Conservation (phyloP, 2,329 filamentous ascomycete species). For the Calonectria hongkongensis region DNA sequence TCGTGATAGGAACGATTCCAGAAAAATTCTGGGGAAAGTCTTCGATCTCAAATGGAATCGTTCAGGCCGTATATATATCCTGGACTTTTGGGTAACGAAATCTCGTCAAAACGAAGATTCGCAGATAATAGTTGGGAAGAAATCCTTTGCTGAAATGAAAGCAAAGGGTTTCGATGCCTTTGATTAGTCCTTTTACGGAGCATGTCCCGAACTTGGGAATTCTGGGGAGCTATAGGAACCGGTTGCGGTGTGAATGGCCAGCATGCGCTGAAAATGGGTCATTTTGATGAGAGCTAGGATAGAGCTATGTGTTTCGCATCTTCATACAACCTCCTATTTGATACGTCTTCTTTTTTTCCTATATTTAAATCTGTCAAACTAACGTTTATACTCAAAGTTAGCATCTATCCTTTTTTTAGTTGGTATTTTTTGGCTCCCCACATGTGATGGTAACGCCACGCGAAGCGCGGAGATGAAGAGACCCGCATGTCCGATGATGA, state of each 20-base stretch:
- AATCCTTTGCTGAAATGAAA: not conserved
- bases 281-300: not conserved
- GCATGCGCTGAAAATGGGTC: not conserved
- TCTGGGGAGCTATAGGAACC: not conserved
- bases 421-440: too few species aligned
- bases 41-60: not conserved
- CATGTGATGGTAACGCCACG: not conserved
- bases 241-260: not conserved
- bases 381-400: too few species aligned
- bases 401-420: too few species aligned
- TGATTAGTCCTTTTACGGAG: not conserved
- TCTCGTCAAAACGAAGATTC: not conserved
- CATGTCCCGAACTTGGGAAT: too few species aligned
- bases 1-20: not conserved
- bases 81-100: slow-evolving; percentile 3
- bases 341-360: too few species aligned
- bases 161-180: too few species aligned
- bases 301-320: too few species aligned
- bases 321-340: too few species aligned
- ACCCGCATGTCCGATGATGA: not conserved
- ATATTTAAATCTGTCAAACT: too few species aligned
- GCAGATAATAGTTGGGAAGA: not conserved
- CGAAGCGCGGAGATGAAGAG: slow-evolving; percentile 18
- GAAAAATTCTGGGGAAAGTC: not conserved
- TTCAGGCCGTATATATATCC: too few species aligned